phyloP scores from a whole-genome alignment of 2,329 filamentous ascomycete species.

The Alternaria sp. region DNA sequence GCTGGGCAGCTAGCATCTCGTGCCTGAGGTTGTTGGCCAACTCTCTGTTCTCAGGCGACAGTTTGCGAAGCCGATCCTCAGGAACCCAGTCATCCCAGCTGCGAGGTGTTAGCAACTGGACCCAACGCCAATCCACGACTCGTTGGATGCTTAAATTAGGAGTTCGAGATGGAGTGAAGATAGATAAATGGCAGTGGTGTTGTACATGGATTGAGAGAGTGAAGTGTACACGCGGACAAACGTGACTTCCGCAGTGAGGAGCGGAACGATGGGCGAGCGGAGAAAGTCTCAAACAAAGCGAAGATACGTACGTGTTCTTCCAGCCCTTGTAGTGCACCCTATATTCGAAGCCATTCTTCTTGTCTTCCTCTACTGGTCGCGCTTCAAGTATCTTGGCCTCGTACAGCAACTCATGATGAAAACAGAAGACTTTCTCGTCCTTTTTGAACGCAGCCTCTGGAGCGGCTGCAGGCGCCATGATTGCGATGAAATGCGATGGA shows the following conservation, averaged over 20 bases:
- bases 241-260: conserved; percentile 12
- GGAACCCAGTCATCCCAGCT: conserved; percentile 99
- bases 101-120: conserved; percentile 26
- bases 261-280: not conserved
- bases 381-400: conserved; percentile 94
- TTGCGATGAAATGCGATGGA: conserved; percentile 17
- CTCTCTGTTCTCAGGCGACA: conserved; percentile 93
- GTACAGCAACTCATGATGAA: conserved; percentile 96
- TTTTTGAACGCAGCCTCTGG: conserved; percentile 66
- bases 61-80: conserved; percentile 90
- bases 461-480: conserved; percentile 63
- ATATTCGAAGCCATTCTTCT: conserved; percentile 82
- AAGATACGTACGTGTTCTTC: conserved; percentile 84
- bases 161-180: not conserved
- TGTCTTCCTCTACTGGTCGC: conserved; percentile 66
- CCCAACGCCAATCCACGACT: not conserved
- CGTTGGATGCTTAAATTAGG: not conserved
- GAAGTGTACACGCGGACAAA: conserved; percentile 21
- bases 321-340: conserved; percentile 98
- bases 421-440: conserved; percentile 95
- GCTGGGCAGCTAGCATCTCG: conserved; percentile 69
- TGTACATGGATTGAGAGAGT: conserved; percentile 18
- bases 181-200: conserved; percentile 13
- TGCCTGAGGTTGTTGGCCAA: conserved; percentile 77
- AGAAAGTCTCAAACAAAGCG: conserved; percentile 5